Evolutionary conservation across 805 yeast species (phyloP).

Genomic region (Dipodascus geniculatus): DNA sequence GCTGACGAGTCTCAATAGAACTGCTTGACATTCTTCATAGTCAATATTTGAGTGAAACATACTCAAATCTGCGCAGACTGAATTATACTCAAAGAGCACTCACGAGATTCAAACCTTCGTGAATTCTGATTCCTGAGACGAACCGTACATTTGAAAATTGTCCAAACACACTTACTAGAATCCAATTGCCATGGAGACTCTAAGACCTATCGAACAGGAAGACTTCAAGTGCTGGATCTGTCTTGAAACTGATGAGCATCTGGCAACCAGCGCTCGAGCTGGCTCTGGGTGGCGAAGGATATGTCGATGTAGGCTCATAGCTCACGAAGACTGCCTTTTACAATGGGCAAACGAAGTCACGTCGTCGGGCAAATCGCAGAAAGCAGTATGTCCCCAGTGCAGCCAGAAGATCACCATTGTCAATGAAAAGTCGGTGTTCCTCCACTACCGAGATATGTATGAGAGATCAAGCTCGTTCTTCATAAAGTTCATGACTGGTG

Average conservation of each 20-base stretch:
- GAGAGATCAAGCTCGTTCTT: constrained; percentile 11
- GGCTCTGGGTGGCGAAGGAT: constrained; percentile 34
- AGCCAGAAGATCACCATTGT: constrained; percentile 16
- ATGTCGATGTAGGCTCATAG: constrained; percentile 34
- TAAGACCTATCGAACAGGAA: constrained; percentile 3
- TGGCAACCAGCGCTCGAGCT: constrained; percentile 19
- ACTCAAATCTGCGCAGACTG: too few species aligned
- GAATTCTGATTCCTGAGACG: too few species aligned
- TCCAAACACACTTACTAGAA: too few species aligned
- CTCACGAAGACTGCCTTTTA: constrained; percentile 35
- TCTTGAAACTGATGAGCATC: constrained; percentile 24
- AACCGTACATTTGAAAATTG: too few species aligned
- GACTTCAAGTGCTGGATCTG: constrained; percentile 30
- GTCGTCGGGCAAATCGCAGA: constrained; percentile 3
- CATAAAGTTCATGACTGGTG: constrained; percentile 9
- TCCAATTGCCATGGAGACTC: too few species aligned
- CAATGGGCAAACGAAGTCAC: constrained; percentile 29
- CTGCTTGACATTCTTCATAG: too few species aligned
- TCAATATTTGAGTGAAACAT: too few species aligned
- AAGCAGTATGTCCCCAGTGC: constrained; percentile 25
- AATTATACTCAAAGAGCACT: too few species aligned
- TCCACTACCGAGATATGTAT: constrained; percentile 11
- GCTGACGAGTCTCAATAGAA: too few species aligned
- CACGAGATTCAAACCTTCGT: too few species aligned
- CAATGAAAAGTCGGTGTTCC: constrained; percentile 9